Conservation (phyloP, 2,329 filamentous ascomycete genomes). For the Aureobasidium sp. region DNA sequence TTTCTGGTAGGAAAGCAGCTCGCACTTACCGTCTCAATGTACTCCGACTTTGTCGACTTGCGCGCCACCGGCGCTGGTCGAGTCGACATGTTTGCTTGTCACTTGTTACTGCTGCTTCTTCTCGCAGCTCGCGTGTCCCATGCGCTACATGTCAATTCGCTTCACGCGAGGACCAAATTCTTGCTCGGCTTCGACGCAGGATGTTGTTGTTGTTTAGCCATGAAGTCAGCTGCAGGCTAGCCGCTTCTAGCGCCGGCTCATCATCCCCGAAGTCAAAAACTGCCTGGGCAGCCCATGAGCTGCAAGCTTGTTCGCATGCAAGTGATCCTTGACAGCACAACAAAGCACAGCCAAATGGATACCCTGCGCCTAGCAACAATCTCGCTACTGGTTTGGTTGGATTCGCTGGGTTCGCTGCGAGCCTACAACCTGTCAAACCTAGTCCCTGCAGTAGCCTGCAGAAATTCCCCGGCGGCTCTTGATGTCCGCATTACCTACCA, state of each 20-base stretch:
- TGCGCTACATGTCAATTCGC: conserved; percentile 7
- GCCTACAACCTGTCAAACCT: neutral
- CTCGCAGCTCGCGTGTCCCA: neutral
- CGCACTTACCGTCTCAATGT: conserved; percentile 79
- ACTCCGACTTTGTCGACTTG: conserved; percentile 76
- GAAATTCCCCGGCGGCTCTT: neutral
- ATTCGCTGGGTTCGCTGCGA: neutral
- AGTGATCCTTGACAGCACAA: neutral
- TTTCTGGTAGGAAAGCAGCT: neutral
- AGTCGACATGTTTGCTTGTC: neutral
- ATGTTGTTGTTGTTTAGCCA: neutral
- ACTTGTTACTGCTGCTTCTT: neutral
- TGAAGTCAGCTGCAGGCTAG: neutral
- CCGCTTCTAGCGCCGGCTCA: neutral
- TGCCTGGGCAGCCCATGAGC: neutral
- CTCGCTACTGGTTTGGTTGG: neutral
- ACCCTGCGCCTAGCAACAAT: neutral
- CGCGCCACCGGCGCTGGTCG: conserved; percentile 28
- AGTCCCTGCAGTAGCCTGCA: neutral
- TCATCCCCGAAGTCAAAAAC: neutral
- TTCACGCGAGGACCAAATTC: neutral
- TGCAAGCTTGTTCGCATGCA: neutral
- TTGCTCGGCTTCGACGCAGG: neutral
- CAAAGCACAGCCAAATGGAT: neutral
- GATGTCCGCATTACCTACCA: neutral